phyloP scores from a whole-genome alignment of 768 basidiomycete genomes.

The Cyclocybe cylindracea region DNA sequence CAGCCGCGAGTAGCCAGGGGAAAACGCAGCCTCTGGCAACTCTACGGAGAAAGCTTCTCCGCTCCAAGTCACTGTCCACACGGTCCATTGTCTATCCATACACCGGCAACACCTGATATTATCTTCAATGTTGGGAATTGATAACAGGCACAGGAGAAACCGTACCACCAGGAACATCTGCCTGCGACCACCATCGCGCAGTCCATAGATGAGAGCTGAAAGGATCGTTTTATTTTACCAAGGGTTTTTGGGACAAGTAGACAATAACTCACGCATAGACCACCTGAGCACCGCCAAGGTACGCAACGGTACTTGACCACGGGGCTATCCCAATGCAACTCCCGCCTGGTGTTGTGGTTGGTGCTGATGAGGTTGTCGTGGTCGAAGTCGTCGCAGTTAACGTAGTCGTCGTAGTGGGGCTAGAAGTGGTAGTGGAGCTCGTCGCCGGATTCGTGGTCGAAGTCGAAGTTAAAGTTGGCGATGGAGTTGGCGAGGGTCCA shows the following conservation, averaged over 20 bases:
- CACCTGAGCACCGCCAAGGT: conserved; percentile 53
- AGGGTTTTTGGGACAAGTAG: conserved; percentile 6
- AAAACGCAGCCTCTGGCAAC: conserved; percentile 4
- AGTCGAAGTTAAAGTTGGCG: conserved; percentile 20
- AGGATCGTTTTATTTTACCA: conserved; percentile 2
- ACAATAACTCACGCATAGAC: conserved; percentile 44
- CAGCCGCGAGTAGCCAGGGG: background rate
- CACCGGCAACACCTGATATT: conserved; percentile 43
- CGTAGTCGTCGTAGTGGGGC: conserved; percentile 19
- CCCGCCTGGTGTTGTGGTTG: conserved; percentile 32
- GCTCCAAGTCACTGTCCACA: conserved; percentile 36
- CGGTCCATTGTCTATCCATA: conserved; percentile 59
- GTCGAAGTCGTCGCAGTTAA: conserved; percentile 15
- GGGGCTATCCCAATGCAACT: conserved; percentile 50
- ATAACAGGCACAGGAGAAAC: conserved; percentile 1
- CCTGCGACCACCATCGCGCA: conserved; percentile 66
- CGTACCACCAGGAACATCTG: conserved; percentile 52
- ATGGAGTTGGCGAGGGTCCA: conserved; percentile 21
- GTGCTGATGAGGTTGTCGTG: conserved; percentile 21
- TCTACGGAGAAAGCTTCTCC: conserved; percentile 15
- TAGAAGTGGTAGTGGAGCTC: conserved; percentile 4
- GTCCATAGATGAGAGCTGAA: conserved; percentile 41
- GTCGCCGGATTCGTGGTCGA: conserved; percentile 18
- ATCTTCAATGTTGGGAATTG: background rate
- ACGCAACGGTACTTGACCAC: conserved; percentile 49